Evolutionary conservation across 176 grass and related monocot species (phyloP).

Genomic region (Carex scoparia): DNA sequence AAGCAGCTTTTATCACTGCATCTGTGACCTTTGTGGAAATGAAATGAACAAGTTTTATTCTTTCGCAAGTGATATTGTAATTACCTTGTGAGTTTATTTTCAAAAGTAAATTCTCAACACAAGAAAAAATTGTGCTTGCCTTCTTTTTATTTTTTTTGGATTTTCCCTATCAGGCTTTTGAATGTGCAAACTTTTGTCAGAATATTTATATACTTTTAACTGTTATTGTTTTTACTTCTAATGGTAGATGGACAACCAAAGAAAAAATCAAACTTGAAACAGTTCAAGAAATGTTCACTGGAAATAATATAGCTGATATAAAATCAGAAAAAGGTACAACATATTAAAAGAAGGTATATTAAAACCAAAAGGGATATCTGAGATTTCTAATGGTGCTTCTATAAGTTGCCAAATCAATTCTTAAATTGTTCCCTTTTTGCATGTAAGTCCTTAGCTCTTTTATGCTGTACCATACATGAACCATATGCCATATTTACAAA

Average conservation of each 20-base stretch:
- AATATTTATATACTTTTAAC: neutral
- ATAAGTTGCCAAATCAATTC: too few species aligned
- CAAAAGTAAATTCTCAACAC: neutral
- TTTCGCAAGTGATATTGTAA: neutral
- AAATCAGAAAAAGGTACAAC: neutral
- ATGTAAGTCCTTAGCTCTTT: too few species aligned
- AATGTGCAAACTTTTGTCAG: neutral
- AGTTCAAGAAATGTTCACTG: neutral
- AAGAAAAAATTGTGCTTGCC: neutral
- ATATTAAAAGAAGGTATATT: neutral
- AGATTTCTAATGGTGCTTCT: neutral
- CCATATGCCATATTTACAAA: neutral
- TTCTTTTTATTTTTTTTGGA: neutral
- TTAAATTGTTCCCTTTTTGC: too few species aligned
- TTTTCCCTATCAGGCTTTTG: neutral
- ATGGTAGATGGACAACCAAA: neutral
- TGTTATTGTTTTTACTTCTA: neutral
- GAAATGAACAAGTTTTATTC: neutral
- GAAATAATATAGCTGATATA: neutral
- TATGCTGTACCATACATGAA: neutral
- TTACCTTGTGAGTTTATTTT: neutral
- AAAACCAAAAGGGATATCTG: neutral
- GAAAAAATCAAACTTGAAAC: neutral
- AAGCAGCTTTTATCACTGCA: conserved; percentile 38
- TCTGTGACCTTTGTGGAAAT: conserved; percentile 18